phyloP scores from a whole-genome alignment of 345 rosid species.

The Adansonia digitata region DNA sequence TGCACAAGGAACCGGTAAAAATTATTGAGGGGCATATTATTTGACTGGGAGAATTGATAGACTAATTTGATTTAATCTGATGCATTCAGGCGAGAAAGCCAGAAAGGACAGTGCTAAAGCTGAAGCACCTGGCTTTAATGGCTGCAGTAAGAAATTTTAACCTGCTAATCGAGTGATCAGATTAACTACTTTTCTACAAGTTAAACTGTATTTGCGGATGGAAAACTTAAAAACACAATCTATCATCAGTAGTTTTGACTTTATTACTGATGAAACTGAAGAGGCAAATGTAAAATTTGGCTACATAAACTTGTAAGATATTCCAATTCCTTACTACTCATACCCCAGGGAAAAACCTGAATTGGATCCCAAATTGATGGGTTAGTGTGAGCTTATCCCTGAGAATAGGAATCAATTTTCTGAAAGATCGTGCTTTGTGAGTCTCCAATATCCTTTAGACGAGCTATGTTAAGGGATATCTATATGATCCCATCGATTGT shows the following conservation, averaged over 20 bases:
- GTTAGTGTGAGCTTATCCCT: too few species aligned
- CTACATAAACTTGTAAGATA: background rate
- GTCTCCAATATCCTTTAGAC: too few species aligned
- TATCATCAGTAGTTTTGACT: background rate
- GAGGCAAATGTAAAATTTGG: background rate
- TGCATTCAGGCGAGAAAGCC: background rate
- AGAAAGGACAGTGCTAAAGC: background rate
- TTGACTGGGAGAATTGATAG: slow-evolving; percentile 7
- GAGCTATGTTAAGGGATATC: too few species aligned
- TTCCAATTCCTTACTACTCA: too few species aligned
- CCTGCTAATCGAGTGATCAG: background rate
- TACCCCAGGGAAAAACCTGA: too few species aligned
- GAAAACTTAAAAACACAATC: background rate
- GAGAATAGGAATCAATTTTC: too few species aligned
- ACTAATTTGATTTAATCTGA: background rate
- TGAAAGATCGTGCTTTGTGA: too few species aligned
- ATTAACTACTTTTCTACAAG: background rate
- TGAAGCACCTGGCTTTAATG: background rate
- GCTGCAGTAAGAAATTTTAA: background rate
- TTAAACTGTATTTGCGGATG: background rate
- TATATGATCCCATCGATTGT: too few species aligned
- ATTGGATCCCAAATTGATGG: too few species aligned
- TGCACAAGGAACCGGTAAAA: background rate
- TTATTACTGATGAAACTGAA: background rate
- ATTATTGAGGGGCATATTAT: background rate